Base-by-base conservation (phyloP, 805 yeast species). In the Wickerhamiella brachini region DNA sequence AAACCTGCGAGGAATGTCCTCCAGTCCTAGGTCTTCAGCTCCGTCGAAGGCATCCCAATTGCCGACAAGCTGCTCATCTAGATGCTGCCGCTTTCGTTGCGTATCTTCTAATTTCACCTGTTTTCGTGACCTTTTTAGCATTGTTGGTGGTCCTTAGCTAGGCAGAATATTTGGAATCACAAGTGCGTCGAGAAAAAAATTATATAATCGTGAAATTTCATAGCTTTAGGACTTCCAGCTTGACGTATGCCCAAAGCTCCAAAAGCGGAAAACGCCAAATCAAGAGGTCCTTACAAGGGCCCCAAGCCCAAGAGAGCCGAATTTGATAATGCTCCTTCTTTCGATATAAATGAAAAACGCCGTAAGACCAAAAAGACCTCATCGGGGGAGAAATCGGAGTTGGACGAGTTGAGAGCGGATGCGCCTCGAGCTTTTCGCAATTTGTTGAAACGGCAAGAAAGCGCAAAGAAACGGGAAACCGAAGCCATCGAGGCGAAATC, bases 11-110 rank as follows among this genome's bases (percentile, higher is more conserved):
- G 96, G 95, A 51, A 63, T 68, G 56, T 72, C 66, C 63, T 89
- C 97, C 59, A 86, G 88, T 51, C 79, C 89, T 60, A 80, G 85
- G 59, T 85, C 94, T 53, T 77, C 81, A 51, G 82, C 75, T n/a
- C 80, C 50, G 9, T 50, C 57, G 7, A 56, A 45, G 1, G 37
- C 51, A 24, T 34, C 31, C 50, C 55, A 57, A 17, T 31, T 22
- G 12, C 47, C 45, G 2, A 45, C 42, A 8, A 57, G 46, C 17
- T 44, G 48, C 17, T 51, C 55, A 39, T 57, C 59, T 13, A 54
- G 24, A 31, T 38, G 51, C 49, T 45, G 53, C 47, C 38, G 49
- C 49, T 43, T 51, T 21, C 42, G 46, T 43, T 48, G 51, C 41
- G 47, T 47, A 24, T 44, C 24, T 7, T 50, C 55, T 5, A 26